Percentiles rank a stretch among this genome's conserved stretches.
Conservation (phyloP, 495 filamentous ascomycete species). For the Cercophora scortea region DNA sequence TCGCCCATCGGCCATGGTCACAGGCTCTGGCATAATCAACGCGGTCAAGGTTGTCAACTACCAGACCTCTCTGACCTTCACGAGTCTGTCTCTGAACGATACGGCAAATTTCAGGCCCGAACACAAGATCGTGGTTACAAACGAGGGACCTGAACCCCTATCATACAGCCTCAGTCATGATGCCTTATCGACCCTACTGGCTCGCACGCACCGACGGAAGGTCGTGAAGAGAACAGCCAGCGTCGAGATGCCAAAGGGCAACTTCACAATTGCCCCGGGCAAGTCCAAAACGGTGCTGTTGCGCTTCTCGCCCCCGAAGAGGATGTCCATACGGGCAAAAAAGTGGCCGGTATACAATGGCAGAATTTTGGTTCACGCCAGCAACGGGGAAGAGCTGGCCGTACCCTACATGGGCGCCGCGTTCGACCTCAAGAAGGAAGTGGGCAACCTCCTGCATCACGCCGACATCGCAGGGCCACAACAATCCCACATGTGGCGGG, state of each 20-base stretch:
- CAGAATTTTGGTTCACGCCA: not conserved
- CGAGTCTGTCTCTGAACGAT: conserved; percentile 37
- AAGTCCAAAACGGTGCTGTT: not conserved
- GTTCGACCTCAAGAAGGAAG: not conserved
- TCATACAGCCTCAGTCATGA: conserved; percentile 22
- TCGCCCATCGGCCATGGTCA: conserved; percentile 34
- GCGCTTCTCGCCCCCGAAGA: not conserved
- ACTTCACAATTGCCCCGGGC: not conserved
- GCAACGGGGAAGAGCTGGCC: not conserved
- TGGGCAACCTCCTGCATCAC: not conserved
- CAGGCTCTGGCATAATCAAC: conserved; percentile 38
- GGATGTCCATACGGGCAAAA: not conserved
- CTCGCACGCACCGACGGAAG: not conserved
- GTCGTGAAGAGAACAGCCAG: no score
- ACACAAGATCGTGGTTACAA: conserved; percentile 33
- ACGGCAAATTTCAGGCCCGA: conserved; percentile 30
- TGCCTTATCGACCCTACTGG: not conserved
- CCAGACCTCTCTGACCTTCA: conserved; percentile 26
- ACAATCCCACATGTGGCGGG: no score
- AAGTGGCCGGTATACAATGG: not conserved
- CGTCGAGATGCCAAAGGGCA: no score
- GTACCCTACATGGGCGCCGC: not conserved
- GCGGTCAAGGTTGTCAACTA: conserved; percentile 34
- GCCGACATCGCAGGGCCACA: not conserved
- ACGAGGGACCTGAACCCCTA: conserved; percentile 26